Percentiles rank a stretch among this genome's conserved stretches.
Evolutionary conservation across 2,329 filamentous ascomycete species (phyloP).

Genomic region (Lachnellula arida): DNA sequence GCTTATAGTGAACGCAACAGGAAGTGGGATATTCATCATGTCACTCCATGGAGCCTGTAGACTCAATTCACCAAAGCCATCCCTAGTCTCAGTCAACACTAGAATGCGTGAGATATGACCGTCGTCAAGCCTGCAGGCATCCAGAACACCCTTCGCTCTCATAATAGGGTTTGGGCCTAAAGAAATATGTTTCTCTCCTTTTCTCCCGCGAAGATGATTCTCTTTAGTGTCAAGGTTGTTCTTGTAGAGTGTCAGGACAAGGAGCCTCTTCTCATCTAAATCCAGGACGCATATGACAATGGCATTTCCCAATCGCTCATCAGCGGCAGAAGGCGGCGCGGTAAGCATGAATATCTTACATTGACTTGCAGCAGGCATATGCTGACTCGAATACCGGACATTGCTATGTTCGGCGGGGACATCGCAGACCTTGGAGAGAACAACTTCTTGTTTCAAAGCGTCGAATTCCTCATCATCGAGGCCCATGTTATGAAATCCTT

Average conservation of each 20-base stretch:
- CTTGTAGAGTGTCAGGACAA: slow-evolving; percentile 59
- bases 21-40: slow-evolving; percentile 61
- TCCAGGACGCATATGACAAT: slow-evolving; percentile 68
- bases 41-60: slow-evolving; percentile 73
- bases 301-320: slow-evolving; percentile 49
- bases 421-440: slow-evolving; percentile 65
- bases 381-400: slow-evolving; percentile 54
- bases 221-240: slow-evolving; percentile 20
- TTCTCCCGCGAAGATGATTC: slow-evolving; percentile 19
- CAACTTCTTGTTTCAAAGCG: slow-evolving; percentile 66
- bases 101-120: slow-evolving; percentile 64
- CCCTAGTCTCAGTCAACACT: slow-evolving; percentile 60
- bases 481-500: slow-evolving; percentile 68
- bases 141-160: slow-evolving; percentile 61
- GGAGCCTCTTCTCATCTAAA: slow-evolving; percentile 59
- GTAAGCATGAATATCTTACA: slow-evolving; percentile 64
- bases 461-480: slow-evolving; percentile 69
- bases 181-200: slow-evolving; percentile 30
- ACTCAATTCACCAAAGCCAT: slow-evolving; percentile 62
- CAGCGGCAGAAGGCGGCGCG: slow-evolving; percentile 51
- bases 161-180: slow-evolving; percentile 17
- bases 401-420: slow-evolving; percentile 59
- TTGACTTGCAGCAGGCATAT: slow-evolving; percentile 48
- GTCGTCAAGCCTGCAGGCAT: slow-evolving; percentile 68
- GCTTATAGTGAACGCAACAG: slow-evolving; percentile 51